A percentile compares a stretch with the other conserved stretches of the same genome.
Evolutionary conservation across 371 early-diverging fungal genomes (phyloP).

Genomic region (Mortierella sp.): DNA sequence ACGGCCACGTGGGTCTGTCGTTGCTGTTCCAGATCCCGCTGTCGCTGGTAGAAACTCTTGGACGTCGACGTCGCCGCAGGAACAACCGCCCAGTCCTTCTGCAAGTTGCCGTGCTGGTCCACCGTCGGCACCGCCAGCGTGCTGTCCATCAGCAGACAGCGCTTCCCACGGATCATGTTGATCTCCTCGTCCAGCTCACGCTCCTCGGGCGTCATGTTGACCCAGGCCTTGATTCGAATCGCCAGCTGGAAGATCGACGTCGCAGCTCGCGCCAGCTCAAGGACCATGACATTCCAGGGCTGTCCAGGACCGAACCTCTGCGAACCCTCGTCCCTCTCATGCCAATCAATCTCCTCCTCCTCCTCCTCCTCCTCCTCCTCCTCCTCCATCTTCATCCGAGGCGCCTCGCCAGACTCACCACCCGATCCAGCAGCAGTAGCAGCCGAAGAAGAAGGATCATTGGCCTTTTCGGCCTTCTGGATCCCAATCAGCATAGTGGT

Average conservation of each 20-base stretch:
- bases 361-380: neutral
- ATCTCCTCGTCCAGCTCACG: slow-evolving; percentile 48
- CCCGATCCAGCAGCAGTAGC: neutral
- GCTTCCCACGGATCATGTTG: slow-evolving; percentile 49
- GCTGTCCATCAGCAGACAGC: slow-evolving; percentile 46
- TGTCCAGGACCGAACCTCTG: slow-evolving; percentile 27
- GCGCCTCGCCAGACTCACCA: neutral
- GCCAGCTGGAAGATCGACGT: slow-evolving; percentile 53
- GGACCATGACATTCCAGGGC: slow-evolving; percentile 40
- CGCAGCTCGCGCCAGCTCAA: slow-evolving; percentile 44
- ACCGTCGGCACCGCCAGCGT: slow-evolving; percentile 18
- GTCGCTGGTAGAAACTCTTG: slow-evolving; percentile 33
- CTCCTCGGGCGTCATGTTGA: slow-evolving; percentile 46
- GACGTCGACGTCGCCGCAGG: slow-evolving; percentile 26
- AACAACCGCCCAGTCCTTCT: slow-evolving; percentile 39
- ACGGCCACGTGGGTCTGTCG: neutral
- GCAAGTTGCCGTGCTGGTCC: slow-evolving; percentile 30
- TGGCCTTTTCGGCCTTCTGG: neutral
- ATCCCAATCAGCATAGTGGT: slow-evolving; percentile 46
- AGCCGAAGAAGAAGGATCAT: neutral
- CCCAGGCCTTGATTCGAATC: slow-evolving; percentile 53
- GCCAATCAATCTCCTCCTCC: neutral
- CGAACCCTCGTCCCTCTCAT: neutral
- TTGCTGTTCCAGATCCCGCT: slow-evolving; percentile 28
- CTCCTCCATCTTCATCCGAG: slow-evolving; percentile 5